Percentiles rank a stretch among this genome's conserved stretches.
These are phyloP conservation scores for Beauveria australis DNA, from an alignment of 2,329 filamentous ascomycete species.

Conservation along the genomic window DNA sequence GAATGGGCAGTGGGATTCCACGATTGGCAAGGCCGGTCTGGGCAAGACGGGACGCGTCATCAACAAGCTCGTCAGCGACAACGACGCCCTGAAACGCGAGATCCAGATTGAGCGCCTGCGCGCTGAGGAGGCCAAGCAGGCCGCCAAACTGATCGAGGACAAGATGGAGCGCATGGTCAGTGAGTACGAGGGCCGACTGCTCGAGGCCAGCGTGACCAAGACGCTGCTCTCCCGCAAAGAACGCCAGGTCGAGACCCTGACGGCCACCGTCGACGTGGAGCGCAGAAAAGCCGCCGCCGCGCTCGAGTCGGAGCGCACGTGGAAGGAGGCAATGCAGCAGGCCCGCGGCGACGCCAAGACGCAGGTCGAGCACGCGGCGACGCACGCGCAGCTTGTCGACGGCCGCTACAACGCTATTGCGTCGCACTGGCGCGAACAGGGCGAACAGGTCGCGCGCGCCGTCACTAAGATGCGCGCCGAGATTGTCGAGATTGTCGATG, in stretches of 20 bases:
- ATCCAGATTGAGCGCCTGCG: constrained; percentile 56
- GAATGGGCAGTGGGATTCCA: constrained; percentile 51
- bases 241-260: constrained; percentile 63
- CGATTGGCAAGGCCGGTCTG: constrained; percentile 59
- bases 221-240: constrained; percentile 64
- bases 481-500: constrained; percentile 45
- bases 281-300: constrained; percentile 52
- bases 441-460: constrained; percentile 49
- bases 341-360: constrained; percentile 49
- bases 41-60: constrained; percentile 74
- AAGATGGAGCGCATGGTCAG: constrained; percentile 61
- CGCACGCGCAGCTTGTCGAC: constrained; percentile 58
- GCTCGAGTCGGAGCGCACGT: constrained; percentile 50
- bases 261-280: constrained; percentile 56
- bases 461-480: constrained; percentile 42
- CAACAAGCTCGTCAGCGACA: constrained; percentile 72
- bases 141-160: constrained; percentile 58
- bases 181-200: constrained; percentile 61
- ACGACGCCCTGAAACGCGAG: constrained; percentile 68
- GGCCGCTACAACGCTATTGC: constrained; percentile 61
- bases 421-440: constrained; percentile 59
- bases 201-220: constrained; percentile 65
- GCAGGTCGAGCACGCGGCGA: constrained; percentile 58
- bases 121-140: constrained; percentile 63
- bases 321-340: constrained; percentile 57